A percentile compares a stretch with the other conserved stretches of the same genome.
phyloP scores from a whole-genome alignment of 2,329 filamentous ascomycete genomes.

The Hypocrella siamensis region DNA sequence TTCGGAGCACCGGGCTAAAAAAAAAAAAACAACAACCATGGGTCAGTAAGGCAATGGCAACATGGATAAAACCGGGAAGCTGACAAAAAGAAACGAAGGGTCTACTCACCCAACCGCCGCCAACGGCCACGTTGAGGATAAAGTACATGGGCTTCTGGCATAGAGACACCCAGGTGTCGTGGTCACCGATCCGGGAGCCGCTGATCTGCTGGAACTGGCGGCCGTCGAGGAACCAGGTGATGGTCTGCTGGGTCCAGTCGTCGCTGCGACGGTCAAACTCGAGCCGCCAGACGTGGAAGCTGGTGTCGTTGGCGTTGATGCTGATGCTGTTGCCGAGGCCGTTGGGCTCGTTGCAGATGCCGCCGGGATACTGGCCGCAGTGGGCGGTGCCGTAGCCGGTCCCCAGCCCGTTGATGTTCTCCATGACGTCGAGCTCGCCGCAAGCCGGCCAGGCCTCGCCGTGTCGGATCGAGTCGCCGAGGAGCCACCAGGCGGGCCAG shows the following conservation, averaged over 20 bases:
- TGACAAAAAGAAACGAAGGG: not conserved
- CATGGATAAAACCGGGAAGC: not conserved
- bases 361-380: slow-evolving; percentile 28
- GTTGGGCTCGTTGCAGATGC: slow-evolving; percentile 33
- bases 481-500: slow-evolving; percentile 44
- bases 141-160: slow-evolving; percentile 34
- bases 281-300: slow-evolving; percentile 34
- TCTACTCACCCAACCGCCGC: slow-evolving; percentile 33
- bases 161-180: slow-evolving; percentile 30
- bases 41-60: not conserved
- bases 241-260: slow-evolving; percentile 30
- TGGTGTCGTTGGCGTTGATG: slow-evolving; percentile 20
- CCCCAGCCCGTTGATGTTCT: slow-evolving; percentile 33
- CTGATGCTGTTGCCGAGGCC: slow-evolving; percentile 21
- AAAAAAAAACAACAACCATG: slow-evolving; percentile 1
- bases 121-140: slow-evolving; percentile 40
- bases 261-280: slow-evolving; percentile 30
- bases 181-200: slow-evolving; percentile 27
- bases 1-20: slow-evolving; percentile 32
- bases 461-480: slow-evolving; percentile 31
- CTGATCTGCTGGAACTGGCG: slow-evolving; percentile 24
- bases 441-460: slow-evolving; percentile 34
- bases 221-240: slow-evolving; percentile 35
- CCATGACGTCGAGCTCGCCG: slow-evolving; percentile 43
- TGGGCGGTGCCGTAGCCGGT: slow-evolving; percentile 34